These are phyloP conservation scores for Trichoderma asperelloides DNA, from an alignment of 495 filamentous ascomycete species.

Conservation along the genomic window DNA sequence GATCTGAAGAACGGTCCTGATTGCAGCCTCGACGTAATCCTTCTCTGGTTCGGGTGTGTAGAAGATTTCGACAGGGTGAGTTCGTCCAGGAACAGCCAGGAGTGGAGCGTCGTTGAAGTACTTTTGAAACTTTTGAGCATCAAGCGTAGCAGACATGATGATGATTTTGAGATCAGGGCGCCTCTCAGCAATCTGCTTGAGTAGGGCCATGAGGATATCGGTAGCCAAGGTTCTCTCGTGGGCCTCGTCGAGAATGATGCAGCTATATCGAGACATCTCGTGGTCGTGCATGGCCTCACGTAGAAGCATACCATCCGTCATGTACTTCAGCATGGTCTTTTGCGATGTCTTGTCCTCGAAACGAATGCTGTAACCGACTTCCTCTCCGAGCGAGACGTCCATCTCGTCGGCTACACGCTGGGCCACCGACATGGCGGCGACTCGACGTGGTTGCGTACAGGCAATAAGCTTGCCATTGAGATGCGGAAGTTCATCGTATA, in stretches of 20 bases:
- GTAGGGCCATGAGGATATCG: slow-evolving; percentile 89
- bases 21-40: slow-evolving; percentile 92
- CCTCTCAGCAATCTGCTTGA: slow-evolving; percentile 75
- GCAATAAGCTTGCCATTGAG: slow-evolving; percentile 77
- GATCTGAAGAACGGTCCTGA: slow-evolving; percentile 92
- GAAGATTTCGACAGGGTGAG: slow-evolving; percentile 95
- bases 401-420: slow-evolving; percentile 96
- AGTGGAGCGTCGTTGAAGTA: slow-evolving; percentile 94
- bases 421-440: slow-evolving; percentile 97
- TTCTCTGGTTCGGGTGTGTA: slow-evolving; percentile 95
- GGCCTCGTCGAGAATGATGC: slow-evolving; percentile 96
- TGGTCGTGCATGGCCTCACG: slow-evolving; percentile 97
- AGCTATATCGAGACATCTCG: slow-evolving; percentile 83
- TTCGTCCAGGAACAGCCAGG: slow-evolving; percentile 89
- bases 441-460: slow-evolving; percentile 95
- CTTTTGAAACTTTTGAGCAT: slow-evolving; percentile 95
- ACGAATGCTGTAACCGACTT: slow-evolving; percentile 98
- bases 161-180: slow-evolving; percentile 88
- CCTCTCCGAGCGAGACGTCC: slow-evolving; percentile 87
- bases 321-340: slow-evolving; percentile 95
- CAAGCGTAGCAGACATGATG: slow-evolving; percentile 96
- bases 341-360: slow-evolving; percentile 92
- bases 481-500: slow-evolving; percentile 93
- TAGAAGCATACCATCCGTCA: slow-evolving; percentile 99
- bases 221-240: slow-evolving; percentile 94